Percentiles rank a stretch among this genome's conserved stretches.
These are phyloP conservation scores for Luvunga scandens DNA, from an alignment of 345 rosid species.

Conservation along the genomic window DNA sequence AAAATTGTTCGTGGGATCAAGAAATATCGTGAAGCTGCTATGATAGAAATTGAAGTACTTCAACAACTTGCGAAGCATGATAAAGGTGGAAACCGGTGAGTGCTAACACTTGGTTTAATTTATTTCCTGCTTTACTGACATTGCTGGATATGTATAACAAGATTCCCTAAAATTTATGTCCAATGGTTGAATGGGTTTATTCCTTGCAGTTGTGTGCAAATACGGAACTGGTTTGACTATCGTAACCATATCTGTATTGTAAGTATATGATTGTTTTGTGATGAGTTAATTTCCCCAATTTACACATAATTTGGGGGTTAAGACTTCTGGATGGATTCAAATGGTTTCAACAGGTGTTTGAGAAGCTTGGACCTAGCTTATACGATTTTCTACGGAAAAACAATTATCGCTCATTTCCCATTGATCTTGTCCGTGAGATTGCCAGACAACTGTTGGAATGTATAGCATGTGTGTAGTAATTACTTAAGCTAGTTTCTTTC, in stretches of 20 bases:
- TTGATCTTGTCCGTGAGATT: conserved; percentile 98
- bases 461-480: conserved; percentile 97
- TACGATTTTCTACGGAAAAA: conserved; percentile 98
- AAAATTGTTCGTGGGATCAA: conserved; percentile 86
- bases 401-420: conserved; percentile 97
- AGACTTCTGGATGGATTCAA: conserved; percentile 67
- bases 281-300: conserved; percentile 64
- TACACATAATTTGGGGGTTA: conserved; percentile 57
- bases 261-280: conserved; percentile 64
- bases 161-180: conserved; percentile 21
- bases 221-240: conserved; percentile 99
- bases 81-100: conserved; percentile 84
- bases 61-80: conserved; percentile 87
- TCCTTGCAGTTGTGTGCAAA: conserved; percentile 99
- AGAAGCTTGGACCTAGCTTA: conserved; percentile 99
- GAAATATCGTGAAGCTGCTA: conserved; percentile 89
- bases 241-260: conserved; percentile 99
- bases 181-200: conserved; percentile 71
- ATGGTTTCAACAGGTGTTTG: conserved; percentile 94
- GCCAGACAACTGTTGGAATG: conserved; percentile 99
- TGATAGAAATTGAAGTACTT: conserved; percentile 83
- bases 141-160: conserved; percentile 12
- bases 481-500: conserved; percentile 48
- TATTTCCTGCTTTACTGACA: conserved; percentile 8
- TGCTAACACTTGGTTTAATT: conserved; percentile 4